Percentiles rank a stretch among this genome's conserved stretches.
These are phyloP conservation scores for Vitrella brassicaformis DNA, from an alignment of 73 alveolate species.

Conservation along the genomic window DNA sequence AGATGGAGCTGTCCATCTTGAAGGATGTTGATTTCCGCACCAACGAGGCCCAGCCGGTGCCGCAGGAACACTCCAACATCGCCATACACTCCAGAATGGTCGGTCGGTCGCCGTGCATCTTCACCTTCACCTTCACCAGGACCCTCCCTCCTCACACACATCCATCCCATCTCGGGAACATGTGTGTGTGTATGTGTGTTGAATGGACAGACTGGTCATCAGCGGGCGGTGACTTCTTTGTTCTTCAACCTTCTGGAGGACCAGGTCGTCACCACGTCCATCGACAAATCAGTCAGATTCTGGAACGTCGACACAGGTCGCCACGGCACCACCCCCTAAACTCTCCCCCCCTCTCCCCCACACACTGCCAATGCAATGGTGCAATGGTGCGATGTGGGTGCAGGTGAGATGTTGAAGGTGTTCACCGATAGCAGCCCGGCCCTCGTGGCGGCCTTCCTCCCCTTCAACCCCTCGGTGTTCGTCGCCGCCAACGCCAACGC, in stretches of 20 bases:
- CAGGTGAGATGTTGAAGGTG: neutral
- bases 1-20: neutral
- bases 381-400: neutral
- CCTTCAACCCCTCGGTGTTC: slow-evolving; percentile 5
- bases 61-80: slow-evolving; percentile 10
- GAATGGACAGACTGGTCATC: neutral
- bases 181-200: neutral
- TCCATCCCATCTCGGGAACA: no score
- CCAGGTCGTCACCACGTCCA: neutral
- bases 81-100: slow-evolving; percentile 7
- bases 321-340: neutral
- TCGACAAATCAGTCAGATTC: neutral
- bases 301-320: neutral
- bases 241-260: neutral
- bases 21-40: neutral
- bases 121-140: neutral
- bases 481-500: slow-evolving; percentile 37
- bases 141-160: no score
- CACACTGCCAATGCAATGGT: neutral
- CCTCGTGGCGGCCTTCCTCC: neutral
- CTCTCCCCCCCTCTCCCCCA: neutral
- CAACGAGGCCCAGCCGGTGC: neutral
- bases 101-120: neutral
- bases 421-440: neutral
- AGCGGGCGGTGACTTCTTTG: neutral